Evolutionary conservation across 306 rosid genomes (phyloP).

Genomic region (Vigna radiata): DNA sequence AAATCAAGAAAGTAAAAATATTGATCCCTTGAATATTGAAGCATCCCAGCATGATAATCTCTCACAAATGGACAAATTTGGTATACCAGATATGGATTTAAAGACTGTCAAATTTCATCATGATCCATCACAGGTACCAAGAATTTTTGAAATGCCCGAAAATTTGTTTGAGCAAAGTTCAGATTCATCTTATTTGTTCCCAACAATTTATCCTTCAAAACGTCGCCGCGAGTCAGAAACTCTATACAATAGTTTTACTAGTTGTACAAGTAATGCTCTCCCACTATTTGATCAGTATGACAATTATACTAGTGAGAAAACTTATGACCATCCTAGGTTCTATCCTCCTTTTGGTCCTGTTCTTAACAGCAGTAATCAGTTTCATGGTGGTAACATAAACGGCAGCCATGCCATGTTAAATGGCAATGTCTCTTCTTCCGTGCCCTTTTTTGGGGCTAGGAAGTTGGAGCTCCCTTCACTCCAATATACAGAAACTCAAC

Average conservation of each 20-base stretch:
- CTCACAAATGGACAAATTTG: slow-evolving; percentile 51
- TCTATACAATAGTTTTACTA: slow-evolving; percentile 41
- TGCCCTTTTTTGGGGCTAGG: slow-evolving; percentile 60
- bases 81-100: slow-evolving; percentile 58
- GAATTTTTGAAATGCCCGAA: slow-evolving; percentile 47
- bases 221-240: slow-evolving; percentile 51
- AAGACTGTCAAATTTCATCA: slow-evolving; percentile 42
- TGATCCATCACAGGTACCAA: slow-evolving; percentile 48
- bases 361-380: slow-evolving; percentile 44
- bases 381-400: slow-evolving; percentile 45
- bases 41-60: slow-evolving; percentile 52
- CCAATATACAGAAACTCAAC: slow-evolving; percentile 82
- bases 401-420: slow-evolving; percentile 74
- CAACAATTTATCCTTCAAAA: slow-evolving; percentile 49
- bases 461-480: slow-evolving; percentile 98
- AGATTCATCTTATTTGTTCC: slow-evolving; percentile 51
- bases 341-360: slow-evolving; percentile 49
- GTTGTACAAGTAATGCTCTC: slow-evolving; percentile 45
- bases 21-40: slow-evolving; percentile 28
- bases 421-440: slow-evolving; percentile 81
- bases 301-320: slow-evolving; percentile 45
- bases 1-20: slow-evolving; percentile 55
- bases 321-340: slow-evolving; percentile 45
- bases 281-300: slow-evolving; percentile 50
- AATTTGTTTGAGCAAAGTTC: slow-evolving; percentile 53